These are phyloP conservation scores for Aspergillus amoenus DNA, from an alignment of 2,329 filamentous ascomycete genomes.

Conservation along the genomic window DNA sequence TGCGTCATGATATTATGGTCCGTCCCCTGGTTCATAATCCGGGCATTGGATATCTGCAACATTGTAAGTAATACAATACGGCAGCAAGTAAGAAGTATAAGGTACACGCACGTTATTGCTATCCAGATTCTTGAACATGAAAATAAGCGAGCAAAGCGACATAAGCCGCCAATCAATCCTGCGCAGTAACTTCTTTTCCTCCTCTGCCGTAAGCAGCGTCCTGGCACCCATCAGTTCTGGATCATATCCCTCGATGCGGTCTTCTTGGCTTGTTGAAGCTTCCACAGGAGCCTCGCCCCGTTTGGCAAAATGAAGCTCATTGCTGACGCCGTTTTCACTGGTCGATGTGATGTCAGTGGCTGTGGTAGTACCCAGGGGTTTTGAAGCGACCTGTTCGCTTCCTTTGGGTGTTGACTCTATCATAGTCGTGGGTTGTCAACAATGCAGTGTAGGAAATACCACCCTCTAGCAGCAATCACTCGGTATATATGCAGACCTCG, in stretches of 20 bases:
- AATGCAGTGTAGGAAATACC: neutral
- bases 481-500: neutral
- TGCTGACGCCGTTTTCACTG: neutral
- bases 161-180: slow-evolving; percentile 47
- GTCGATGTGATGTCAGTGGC: neutral
- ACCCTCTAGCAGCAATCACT: neutral
- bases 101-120: slow-evolving; percentile 26
- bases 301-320: slow-evolving; percentile 20
- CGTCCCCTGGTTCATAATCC: slow-evolving; percentile 38
- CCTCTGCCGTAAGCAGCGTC: slow-evolving; percentile 37
- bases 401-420: neutral
- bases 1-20: slow-evolving; percentile 27
- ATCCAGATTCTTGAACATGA: slow-evolving; percentile 33
- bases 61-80: neutral
- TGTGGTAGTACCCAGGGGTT: neutral
- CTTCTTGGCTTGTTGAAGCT: slow-evolving; percentile 13
- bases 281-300: slow-evolving; percentile 19
- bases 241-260: slow-evolving; percentile 28
- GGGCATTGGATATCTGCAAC: slow-evolving; percentile 32
- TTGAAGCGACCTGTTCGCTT: neutral
- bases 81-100: neutral
- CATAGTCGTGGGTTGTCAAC: neutral
- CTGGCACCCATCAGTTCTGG: slow-evolving; percentile 32
- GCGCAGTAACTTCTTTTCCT: slow-evolving; percentile 48
- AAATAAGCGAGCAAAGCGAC: slow-evolving; percentile 39